Base-by-base conservation (phyloP, 352 stramenopile genomes). In the Pythium volutum region DNA sequence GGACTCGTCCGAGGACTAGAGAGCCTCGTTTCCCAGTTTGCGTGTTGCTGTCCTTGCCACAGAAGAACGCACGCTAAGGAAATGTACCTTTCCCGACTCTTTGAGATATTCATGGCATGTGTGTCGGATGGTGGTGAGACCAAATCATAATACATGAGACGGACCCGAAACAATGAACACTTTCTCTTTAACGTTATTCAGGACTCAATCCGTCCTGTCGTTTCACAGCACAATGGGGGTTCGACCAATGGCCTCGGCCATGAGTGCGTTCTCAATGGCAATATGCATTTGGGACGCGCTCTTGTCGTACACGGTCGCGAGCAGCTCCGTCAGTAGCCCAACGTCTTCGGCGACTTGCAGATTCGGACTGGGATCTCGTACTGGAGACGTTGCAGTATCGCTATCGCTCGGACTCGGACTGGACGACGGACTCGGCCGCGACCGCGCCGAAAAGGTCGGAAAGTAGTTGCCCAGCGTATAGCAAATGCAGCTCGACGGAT, bases 261-360 rank as follows among this genome's bases (percentile, higher is more conserved):
- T 76, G 22, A 79, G 63, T 26, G 65, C 47, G 51, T 79, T 77
- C 52, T 80, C 59, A 22, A 80, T 72, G 14, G 55, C 54, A 9
- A 59, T 50, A 46, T 77, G 69, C 14, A 79, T 67, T 12, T 67
- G 54, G 9, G 59, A 56, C 0, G 52, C 52, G 10, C 58, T 68
- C 34, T 67, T 68, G 22, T 70, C 51, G 55, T 75, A 75, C 33
- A 67, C 53, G 6, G 27, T 41, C 16, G 62, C 47, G n/a, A 77
- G 55, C 25, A 73, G 49, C 53, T 77, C 67, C 6, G 69, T 75
- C 14, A 80, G 55, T 15, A 80, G 56, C 4, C 73, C 73, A 1
- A 75, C 61, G 33, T 71, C 66, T 14, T 71, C 57, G 0, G 39
- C 18, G 15, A 62, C 45, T 27, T 62, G 22, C 4, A 46, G 23